Percentiles rank a stretch among this genome's conserved stretches.
Conservation (phyloP, 192 early-diverging fungal genomes). For the Podila epicladia region DNA sequence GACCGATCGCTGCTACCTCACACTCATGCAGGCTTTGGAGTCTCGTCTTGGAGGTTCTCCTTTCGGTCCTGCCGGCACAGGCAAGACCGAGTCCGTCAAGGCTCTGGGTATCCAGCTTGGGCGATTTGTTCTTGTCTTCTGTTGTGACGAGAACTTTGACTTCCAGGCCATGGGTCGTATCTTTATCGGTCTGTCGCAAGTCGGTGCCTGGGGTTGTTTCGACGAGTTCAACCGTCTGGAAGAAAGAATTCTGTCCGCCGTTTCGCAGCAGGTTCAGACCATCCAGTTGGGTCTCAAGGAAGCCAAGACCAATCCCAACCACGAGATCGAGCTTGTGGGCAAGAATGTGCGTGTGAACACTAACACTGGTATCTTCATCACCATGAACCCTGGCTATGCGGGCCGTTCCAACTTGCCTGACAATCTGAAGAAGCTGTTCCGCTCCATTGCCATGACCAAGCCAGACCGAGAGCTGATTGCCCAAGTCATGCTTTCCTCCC, state of each 20-base stretch:
- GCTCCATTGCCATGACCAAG: slow-evolving; percentile 98
- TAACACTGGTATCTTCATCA: slow-evolving; percentile 97
- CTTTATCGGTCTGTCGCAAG: slow-evolving; percentile 98
- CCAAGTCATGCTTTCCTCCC: slow-evolving; percentile 99
- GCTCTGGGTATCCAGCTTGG: slow-evolving; percentile 95
- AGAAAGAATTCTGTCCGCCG: slow-evolving; percentile 97
- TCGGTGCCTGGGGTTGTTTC: slow-evolving; percentile 99
- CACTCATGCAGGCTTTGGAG: slow-evolving; percentile 96
- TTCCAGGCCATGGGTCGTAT: slow-evolving; percentile 99
- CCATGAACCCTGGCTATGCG: slow-evolving; percentile 99
- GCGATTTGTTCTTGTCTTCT: slow-evolving; percentile 98
- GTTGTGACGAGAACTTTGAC: slow-evolving; percentile 99
- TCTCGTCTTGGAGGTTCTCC: slow-evolving; percentile 94
- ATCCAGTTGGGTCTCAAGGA: slow-evolving; percentile 94
- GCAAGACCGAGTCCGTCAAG: slow-evolving; percentile 99
- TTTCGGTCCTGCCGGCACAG: slow-evolving; percentile 98
- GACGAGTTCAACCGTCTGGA: slow-evolving; percentile 99
- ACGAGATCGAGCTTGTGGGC: slow-evolving; percentile 94
- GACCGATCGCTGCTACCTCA: slow-evolving; percentile 99
- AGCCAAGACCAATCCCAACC: slow-evolving; percentile 63
- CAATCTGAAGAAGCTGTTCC: slow-evolving; percentile 99
- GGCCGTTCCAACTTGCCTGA: slow-evolving; percentile 98
- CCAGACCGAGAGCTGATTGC: slow-evolving; percentile 98
- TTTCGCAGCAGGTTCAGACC: slow-evolving; percentile 99
- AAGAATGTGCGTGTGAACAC: slow-evolving; percentile 86